phyloP scores from a whole-genome alignment of 1,284 basidiomycete genomes.

The Fomitopsis pinicola region DNA sequence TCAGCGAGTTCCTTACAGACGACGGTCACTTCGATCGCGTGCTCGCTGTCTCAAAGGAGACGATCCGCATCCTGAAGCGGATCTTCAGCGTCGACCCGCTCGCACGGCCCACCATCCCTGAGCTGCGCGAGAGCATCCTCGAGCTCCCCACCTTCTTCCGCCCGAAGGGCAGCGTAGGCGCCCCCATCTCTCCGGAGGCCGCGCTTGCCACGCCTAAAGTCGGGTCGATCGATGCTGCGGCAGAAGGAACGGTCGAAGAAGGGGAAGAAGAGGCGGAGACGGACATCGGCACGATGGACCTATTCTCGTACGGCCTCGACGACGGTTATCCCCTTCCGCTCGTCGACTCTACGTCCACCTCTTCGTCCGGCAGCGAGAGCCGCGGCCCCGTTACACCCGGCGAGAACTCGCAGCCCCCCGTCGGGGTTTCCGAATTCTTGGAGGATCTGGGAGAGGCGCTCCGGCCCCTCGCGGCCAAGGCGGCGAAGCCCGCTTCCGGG shows the following conservation, averaged over 20 bases:
- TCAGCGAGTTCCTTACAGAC: conserved; percentile 48
- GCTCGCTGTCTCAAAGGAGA: conserved; percentile 66
- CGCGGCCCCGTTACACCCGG: conserved; percentile 13
- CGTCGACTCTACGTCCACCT: conserved; percentile 5
- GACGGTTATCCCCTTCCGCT: not conserved
- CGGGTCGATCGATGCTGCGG: not conserved
- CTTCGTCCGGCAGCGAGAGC: conserved; percentile 8
- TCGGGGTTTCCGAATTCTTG: conserved; percentile 8
- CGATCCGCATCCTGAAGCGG: conserved; percentile 52
- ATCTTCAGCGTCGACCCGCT: conserved; percentile 55
- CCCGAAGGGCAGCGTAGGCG: conserved; percentile 28
- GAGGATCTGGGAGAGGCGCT: conserved; percentile 5
- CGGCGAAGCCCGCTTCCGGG: not conserved
- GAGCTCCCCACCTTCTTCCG: conserved; percentile 68
- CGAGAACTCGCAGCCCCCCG: not conserved
- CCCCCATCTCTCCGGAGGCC: not conserved
- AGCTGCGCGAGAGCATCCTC: conserved; percentile 58
- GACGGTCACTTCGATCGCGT: conserved; percentile 65
- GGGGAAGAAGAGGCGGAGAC: not conserved
- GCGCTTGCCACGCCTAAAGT: not conserved
- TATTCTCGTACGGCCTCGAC: not conserved
- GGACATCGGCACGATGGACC: conserved; percentile 2
- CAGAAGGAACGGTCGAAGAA: not conserved
- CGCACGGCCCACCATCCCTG: conserved; percentile 52
- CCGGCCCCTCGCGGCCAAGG: not conserved